phyloP scores from a whole-genome alignment of 2,329 filamentous ascomycete species.

The Pyricularia pennisetigena region DNA sequence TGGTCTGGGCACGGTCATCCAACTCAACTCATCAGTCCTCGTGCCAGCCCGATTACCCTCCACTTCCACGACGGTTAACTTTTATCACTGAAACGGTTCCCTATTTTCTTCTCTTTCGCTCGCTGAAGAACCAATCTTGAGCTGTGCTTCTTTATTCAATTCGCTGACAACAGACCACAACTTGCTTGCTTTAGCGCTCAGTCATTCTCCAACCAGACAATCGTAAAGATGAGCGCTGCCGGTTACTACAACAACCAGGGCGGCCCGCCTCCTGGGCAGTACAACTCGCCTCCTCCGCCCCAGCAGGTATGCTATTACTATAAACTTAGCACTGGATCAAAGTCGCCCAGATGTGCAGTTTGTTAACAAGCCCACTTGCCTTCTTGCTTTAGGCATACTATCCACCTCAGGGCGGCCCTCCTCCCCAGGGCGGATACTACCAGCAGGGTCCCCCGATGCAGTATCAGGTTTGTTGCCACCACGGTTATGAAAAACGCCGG shows the following conservation, averaged over 20 bases:
- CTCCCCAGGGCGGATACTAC: slow-evolving; percentile 28
- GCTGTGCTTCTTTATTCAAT: not conserved
- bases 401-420: slow-evolving; percentile 23
- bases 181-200: not conserved
- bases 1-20: not conserved
- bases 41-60: not conserved
- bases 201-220: not conserved
- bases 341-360: not conserved
- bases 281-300: slow-evolving; percentile 10
- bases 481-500: not conserved
- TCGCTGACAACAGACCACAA: not conserved
- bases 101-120: not conserved
- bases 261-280: slow-evolving; percentile 14
- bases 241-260: slow-evolving; percentile 26
- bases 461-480: not conserved
- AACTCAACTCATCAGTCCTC: not conserved
- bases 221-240: slow-evolving; percentile 21
- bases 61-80: not conserved
- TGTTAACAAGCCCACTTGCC: slow-evolving; percentile 5
- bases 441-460: slow-evolving; percentile 32
- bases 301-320: slow-evolving; percentile 21
- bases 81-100: not conserved
- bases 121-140: not conserved
- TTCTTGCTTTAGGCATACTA: slow-evolving; percentile 5
- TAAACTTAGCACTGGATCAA: not conserved